A percentile compares a stretch with the other conserved stretches of the same genome.
Conservation (phyloP, 495 filamentous ascomycete genomes). For the Penicillium macrosclerotiorum region DNA sequence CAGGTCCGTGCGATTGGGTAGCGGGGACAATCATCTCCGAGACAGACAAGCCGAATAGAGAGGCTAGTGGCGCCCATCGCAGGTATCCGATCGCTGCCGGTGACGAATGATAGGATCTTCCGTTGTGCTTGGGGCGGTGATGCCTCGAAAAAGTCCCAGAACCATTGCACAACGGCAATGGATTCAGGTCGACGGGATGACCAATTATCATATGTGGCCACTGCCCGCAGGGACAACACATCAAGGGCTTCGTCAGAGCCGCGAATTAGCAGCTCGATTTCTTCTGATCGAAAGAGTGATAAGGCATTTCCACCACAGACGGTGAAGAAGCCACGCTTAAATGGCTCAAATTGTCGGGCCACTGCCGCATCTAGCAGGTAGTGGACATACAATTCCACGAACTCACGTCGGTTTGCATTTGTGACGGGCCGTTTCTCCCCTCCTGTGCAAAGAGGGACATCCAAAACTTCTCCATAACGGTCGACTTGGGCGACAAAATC, state of each 20-base stretch:
- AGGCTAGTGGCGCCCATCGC: slow-evolving; percentile 86
- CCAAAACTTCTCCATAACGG: slow-evolving; percentile 66
- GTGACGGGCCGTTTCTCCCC: slow-evolving; percentile 79
- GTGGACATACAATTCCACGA: slow-evolving; percentile 82
- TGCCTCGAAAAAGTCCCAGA: slow-evolving; percentile 78
- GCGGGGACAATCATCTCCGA: slow-evolving; percentile 70
- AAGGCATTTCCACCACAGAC: slow-evolving; percentile 90
- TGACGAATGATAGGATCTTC: slow-evolving; percentile 81
- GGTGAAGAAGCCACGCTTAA: slow-evolving; percentile 92
- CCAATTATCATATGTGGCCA: slow-evolving; percentile 86
- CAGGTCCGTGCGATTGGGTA: slow-evolving; percentile 90
- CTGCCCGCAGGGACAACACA: slow-evolving; percentile 69
- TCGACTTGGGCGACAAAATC: slow-evolving; percentile 80
- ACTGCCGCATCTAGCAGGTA: slow-evolving; percentile 80
- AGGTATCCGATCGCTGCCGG: slow-evolving; percentile 89
- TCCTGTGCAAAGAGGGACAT: slow-evolving; percentile 68
- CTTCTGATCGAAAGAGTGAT: slow-evolving; percentile 88
- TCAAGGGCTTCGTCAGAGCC: slow-evolving; percentile 87
- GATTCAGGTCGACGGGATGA: slow-evolving; percentile 43
- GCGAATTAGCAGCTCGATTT: slow-evolving; percentile 86
- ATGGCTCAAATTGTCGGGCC: slow-evolving; percentile 84
- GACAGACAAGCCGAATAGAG: slow-evolving; percentile 68
- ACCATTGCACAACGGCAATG: slow-evolving; percentile 75
- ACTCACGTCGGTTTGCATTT: slow-evolving; percentile 80
- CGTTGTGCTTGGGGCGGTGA: slow-evolving; percentile 68